Evolutionary conservation across 106 monocot species (phyloP), one percentile per base, ranked within the genome.

Genomic region (Platanthera zijinensis): DNA sequence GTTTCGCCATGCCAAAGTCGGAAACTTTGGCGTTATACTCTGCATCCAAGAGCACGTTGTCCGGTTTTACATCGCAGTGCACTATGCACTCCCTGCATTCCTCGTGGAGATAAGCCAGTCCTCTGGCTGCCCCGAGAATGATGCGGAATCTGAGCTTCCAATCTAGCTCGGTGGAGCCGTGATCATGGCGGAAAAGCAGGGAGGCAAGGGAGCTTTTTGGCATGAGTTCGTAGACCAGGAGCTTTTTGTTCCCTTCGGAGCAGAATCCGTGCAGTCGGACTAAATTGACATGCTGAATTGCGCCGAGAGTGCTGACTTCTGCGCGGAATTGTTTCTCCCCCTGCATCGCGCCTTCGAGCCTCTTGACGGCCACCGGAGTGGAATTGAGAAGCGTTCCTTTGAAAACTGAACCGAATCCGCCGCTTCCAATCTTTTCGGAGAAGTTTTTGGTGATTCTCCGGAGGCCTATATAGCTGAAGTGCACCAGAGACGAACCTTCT

Each of bases 1-100:
- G 87, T 74, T 90, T 90, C 14, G 90, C 82, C 84, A 90, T 80
- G 62, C 90, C 90, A 50, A 90, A 90, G 57, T 90, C 90, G 5
- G 90, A 51, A 3, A 90, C 78, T 73, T 87, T 90, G 9, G 90
- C 75, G 67, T 74, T 64, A 15, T 83, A 85, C 5, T 73, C 57
- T 1, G 71, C 75, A 54, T 90, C 87, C 71, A 90, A 63, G 9
- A 90, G 86, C 75, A 90, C 79, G 69, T 87, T 90, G 17, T 83
- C 85, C 8, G 81, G 85, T 59, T 85, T 84, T 9, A 84, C 63
- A 22, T 84, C 84, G 39, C 84, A 84, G 48, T 84, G 84, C n/a
- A 84, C 75, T 51, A 85, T 85, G 72, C 79, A 57, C 15, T 85
- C 82, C 69, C 82, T 85, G 69, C 85, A 81, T 12, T 71, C 47